phyloP scores from a whole-genome alignment of 2,329 filamentous ascomycete genomes.

The Elsinoe fawcettii region DNA sequence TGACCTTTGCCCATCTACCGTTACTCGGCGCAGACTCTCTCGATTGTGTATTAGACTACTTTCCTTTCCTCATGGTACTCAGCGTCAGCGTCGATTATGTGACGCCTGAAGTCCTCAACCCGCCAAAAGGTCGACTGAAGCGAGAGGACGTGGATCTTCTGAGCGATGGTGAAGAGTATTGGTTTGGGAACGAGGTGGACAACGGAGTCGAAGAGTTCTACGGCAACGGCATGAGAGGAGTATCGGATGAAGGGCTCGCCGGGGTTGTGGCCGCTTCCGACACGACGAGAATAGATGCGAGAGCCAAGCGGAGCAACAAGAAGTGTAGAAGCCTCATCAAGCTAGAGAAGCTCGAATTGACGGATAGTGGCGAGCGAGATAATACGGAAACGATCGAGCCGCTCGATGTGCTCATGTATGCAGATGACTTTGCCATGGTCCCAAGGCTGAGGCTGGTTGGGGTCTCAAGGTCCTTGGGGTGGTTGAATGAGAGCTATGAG shows the following conservation, averaged over 20 bases:
- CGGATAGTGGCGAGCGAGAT: conserved; percentile 12
- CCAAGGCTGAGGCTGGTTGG: conserved; percentile 33
- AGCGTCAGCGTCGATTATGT: conserved; percentile 43
- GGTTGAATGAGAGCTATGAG: conserved; percentile 29
- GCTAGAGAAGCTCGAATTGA: neutral
- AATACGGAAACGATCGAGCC: neutral
- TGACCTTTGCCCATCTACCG: conserved; percentile 31
- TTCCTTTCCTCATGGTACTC: conserved; percentile 34
- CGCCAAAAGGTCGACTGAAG: conserved; percentile 12
- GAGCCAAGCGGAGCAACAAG: conserved; percentile 25
- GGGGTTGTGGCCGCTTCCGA: too few species aligned
- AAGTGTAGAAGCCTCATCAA: conserved; percentile 30
- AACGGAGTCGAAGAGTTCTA: conserved; percentile 22
- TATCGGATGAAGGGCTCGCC: too few species aligned
- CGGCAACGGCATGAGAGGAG: too few species aligned
- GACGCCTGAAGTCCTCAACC: conserved; percentile 34
- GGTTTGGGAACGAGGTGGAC: conserved; percentile 28
- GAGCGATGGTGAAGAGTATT: conserved; percentile 10
- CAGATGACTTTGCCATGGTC: conserved; percentile 35
- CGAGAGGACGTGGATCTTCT: neutral
- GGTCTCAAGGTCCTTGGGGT: conserved; percentile 34
- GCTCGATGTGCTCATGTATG: conserved; percentile 22
- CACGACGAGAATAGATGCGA: too few species aligned
- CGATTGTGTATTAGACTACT: conserved; percentile 35
- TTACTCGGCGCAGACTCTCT: conserved; percentile 32